Conservation (phyloP, 176 grass and related monocot species). For the Olyra latifolia region DNA sequence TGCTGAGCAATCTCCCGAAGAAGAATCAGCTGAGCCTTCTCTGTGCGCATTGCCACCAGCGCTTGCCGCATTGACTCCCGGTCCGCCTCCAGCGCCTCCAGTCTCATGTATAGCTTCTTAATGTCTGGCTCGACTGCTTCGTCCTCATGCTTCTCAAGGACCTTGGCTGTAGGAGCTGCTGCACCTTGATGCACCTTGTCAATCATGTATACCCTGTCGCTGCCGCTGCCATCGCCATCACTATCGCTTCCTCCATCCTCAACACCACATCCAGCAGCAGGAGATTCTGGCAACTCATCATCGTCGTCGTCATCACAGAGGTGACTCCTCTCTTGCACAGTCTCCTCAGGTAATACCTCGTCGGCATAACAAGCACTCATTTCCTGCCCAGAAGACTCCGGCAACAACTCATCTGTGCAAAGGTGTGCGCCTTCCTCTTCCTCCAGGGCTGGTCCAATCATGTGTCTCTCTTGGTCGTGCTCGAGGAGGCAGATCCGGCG, state of each 20-base stretch:
- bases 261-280: conserved; percentile 20
- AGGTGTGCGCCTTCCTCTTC: conserved; percentile 31
- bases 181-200: conserved; percentile 69
- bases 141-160: conserved; percentile 32
- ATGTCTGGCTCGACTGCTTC: conserved; percentile 63
- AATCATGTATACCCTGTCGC: conserved; percentile 81
- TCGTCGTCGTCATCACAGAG: conserved; percentile 42
- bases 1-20: conserved; percentile 91
- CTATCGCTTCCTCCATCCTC: conserved; percentile 30
- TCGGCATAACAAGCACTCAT: not conserved
- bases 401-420: conserved; percentile 19
- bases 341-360: conserved; percentile 35
- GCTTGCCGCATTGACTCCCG: conserved; percentile 92
- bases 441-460: not conserved
- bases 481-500: conserved; percentile 54
- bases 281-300: conserved; percentile 39
- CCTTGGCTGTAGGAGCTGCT: conserved; percentile 34
- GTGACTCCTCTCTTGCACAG: conserved; percentile 28
- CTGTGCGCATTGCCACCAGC: conserved; percentile 78
- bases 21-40: conserved; percentile 86
- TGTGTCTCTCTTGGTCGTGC: conserved; percentile 23
- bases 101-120: conserved; percentile 79
- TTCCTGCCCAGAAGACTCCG: not conserved
- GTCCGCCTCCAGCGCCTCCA: conserved; percentile 85
- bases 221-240: conserved; percentile 28